Percentiles rank a stretch among this genome's conserved stretches.
These are phyloP conservation scores for Fusarium compactum DNA, from an alignment of 2,329 filamentous ascomycete genomes.

Conservation along the genomic window DNA sequence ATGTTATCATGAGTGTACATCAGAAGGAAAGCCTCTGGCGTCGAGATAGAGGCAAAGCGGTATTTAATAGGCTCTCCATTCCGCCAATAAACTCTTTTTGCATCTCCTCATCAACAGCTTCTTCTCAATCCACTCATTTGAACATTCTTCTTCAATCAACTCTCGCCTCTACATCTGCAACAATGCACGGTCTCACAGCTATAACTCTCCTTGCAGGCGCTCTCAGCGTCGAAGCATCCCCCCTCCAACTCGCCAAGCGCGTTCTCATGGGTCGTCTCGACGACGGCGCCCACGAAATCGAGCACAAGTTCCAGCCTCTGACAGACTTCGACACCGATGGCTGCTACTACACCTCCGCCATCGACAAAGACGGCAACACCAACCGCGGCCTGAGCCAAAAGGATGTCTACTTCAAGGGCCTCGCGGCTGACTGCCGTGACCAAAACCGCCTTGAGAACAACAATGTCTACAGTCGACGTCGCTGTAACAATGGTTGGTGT, in stretches of 20 bases:
- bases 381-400: conserved; percentile 36
- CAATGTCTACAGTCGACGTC: conserved; percentile 49
- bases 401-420: conserved; percentile 15
- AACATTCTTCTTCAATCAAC: background rate
- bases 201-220: conserved; percentile 2
- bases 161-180: background rate
- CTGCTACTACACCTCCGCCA: conserved; percentile 61
- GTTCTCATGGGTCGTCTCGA: conserved; percentile 17
- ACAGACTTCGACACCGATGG: conserved; percentile 56
- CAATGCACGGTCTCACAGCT: conserved; percentile 10
- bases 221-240: conserved; percentile 14
- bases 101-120: background rate
- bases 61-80: conserved; percentile 3
- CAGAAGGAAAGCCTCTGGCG: accelerated
- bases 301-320: conserved; percentile 53
- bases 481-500: conserved; percentile 52
- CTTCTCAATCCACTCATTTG: background rate
- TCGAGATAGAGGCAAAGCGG: accelerated
- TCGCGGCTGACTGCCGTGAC: conserved; percentile 44
- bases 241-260: conserved; percentile 13
- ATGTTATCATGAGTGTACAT: background rate
- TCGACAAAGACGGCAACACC: conserved; percentile 52
- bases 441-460: conserved; percentile 45
- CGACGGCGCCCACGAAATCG: conserved; percentile 50
- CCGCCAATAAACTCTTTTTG: background rate